Percentiles rank a stretch among this genome's conserved stretches.
phyloP scores from a whole-genome alignment of 805 yeast genomes.

The Schwanniomyces pseudopolymorphus region DNA sequence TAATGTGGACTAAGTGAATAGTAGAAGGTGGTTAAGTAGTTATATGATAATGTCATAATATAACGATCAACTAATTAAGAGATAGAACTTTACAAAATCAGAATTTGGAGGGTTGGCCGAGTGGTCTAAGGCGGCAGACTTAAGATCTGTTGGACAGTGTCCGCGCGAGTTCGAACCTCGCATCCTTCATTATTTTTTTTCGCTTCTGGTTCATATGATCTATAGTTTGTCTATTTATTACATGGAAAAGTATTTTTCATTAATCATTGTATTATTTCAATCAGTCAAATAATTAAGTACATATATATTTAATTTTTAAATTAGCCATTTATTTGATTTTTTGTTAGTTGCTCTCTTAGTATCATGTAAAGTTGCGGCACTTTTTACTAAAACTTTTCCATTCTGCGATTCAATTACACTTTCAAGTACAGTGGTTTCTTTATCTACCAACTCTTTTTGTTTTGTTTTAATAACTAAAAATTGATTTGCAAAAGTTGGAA shows the following conservation, averaged over 20 bases:
- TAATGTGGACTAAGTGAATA: too few species aligned
- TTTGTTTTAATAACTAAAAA: slow-evolving; percentile 64
- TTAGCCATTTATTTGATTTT: background rate
- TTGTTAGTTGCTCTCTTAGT: slow-evolving; percentile 23
- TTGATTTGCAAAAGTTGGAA: slow-evolving; percentile 78
- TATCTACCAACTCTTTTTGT: slow-evolving; percentile 24
- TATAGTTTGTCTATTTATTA: too few species aligned
- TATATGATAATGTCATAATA: too few species aligned
- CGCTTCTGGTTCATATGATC: too few species aligned
- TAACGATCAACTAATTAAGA: too few species aligned
- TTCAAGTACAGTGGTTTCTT: slow-evolving; percentile 40
- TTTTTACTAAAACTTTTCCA: slow-evolving; percentile 58
- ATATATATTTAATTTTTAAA: background rate
- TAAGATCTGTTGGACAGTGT: slow-evolving; percentile 48
- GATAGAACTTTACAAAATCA: too few species aligned
- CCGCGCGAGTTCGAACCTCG: slow-evolving; percentile 59
- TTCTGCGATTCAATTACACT: slow-evolving; percentile 54
- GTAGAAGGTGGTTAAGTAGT: too few species aligned
- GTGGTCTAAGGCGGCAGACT: slow-evolving; percentile 55
- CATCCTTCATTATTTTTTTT: slow-evolving; percentile 47
- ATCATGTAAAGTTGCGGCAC: slow-evolving; percentile 48
- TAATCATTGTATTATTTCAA: background rate
- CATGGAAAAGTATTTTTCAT: too few species aligned
- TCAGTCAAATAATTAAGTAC: background rate
- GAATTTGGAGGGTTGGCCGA: slow-evolving; percentile 50